A percentile compares a stretch with the other conserved stretches of the same genome.
Evolutionary conservation across 257 asterid species (phyloP).

Genomic region (Fraxinus quadrangulata): DNA sequence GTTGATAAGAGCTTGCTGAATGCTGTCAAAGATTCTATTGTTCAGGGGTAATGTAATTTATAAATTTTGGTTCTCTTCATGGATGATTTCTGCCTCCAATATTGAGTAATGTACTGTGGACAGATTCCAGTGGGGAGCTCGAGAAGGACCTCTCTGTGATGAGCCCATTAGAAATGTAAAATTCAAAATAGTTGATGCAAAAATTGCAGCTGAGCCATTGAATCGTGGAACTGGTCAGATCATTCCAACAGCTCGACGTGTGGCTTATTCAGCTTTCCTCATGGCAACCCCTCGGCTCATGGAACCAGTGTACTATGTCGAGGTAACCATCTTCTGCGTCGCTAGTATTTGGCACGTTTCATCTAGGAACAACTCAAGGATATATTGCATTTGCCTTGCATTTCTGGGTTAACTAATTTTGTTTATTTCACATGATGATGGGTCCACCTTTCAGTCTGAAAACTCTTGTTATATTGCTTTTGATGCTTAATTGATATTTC

Average conservation of each 20-base stretch:
- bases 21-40: slow-evolving; percentile 89
- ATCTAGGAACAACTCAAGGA: too few species aligned
- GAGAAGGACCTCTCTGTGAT: slow-evolving; percentile 98
- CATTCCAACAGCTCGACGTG: slow-evolving; percentile 96
- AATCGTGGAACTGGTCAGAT: slow-evolving; percentile 97
- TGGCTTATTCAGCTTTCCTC: slow-evolving; percentile 93
- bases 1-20: slow-evolving; percentile 85
- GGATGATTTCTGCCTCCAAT: slow-evolving; percentile 7
- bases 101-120: slow-evolving; percentile 28
- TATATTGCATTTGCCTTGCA: background rate
- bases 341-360: background rate
- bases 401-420: background rate
- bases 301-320: slow-evolving; percentile 95
- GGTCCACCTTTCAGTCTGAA: too few species aligned
- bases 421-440: background rate
- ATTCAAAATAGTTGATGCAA: slow-evolving; percentile 91
- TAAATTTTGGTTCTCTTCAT: slow-evolving; percentile 7
- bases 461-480: too few species aligned
- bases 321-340: slow-evolving; percentile 46
- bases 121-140: slow-evolving; percentile 99
- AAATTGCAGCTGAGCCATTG: slow-evolving; percentile 93
- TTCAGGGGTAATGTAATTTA: slow-evolving; percentile 77
- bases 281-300: slow-evolving; percentile 98
- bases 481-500: too few species aligned
- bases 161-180: slow-evolving; percentile 97